Percentiles rank a stretch among this genome's conserved stretches.
Conservation (phyloP, 805 yeast species). For the Naumovozyma dairenensis region DNA sequence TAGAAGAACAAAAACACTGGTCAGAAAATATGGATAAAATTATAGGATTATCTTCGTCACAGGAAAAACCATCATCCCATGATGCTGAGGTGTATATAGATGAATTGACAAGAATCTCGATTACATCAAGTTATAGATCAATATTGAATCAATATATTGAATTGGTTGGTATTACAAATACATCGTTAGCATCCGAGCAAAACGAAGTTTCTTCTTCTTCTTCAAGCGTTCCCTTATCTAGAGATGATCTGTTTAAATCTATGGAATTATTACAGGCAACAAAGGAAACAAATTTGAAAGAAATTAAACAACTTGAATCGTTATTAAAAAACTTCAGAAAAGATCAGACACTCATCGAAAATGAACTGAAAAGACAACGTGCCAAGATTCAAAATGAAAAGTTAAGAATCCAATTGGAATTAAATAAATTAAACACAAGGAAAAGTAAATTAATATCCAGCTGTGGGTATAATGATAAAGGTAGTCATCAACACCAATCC, state of each 20-base stretch:
- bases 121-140: conserved; percentile 13
- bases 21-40: conserved; percentile 1
- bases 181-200: conserved; percentile 16
- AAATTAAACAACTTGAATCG: conserved; percentile 15
- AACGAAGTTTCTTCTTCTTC: conserved; percentile 1
- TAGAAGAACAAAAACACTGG: conserved; percentile 7
- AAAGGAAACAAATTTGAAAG: conserved; percentile 3
- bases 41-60: background rate
- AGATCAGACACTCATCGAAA: conserved; percentile 17
- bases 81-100: background rate
- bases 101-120: conserved; percentile 2
- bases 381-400: conserved; percentile 10
- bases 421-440: conserved; percentile 7
- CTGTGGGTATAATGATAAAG: no score
- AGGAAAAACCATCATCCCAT: no score
- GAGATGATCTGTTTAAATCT: conserved; percentile 3
- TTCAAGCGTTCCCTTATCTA: background rate
- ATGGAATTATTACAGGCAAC: conserved; percentile 9
- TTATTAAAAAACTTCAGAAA: conserved; percentile 16
- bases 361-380: conserved; percentile 13
- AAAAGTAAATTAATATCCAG: conserved; percentile 9
- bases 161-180: conserved; percentile 17
- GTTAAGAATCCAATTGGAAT: conserved; percentile 7
- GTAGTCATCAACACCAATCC: no score
- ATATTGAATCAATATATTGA: conserved; percentile 18